Evolutionary conservation across 2,329 filamentous ascomycete species (phyloP).

Genomic region (Epichloe glyceriae): DNA sequence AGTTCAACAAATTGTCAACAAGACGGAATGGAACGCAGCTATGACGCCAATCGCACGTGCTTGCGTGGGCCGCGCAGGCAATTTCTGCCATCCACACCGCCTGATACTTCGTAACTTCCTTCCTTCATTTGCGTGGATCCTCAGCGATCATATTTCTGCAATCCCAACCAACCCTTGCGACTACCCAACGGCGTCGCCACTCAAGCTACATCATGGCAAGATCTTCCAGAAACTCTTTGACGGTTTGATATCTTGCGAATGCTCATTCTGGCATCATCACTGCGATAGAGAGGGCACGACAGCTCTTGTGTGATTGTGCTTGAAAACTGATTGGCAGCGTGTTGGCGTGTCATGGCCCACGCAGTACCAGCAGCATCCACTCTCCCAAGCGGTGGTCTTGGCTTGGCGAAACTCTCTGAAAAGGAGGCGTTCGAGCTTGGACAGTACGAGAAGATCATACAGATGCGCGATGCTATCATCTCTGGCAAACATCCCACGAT

Average conservation of each 20-base stretch:
- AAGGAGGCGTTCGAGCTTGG: constrained; percentile 44
- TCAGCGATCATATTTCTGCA: background rate
- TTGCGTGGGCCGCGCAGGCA: background rate
- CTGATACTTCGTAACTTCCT: constrained; percentile 11
- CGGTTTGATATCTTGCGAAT: background rate
- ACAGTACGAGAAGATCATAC: constrained; percentile 70
- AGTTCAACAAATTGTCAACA: background rate
- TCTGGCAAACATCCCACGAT: constrained; percentile 59
- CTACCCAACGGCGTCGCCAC: background rate
- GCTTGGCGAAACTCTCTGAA: constrained; percentile 18
- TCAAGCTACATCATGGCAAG: background rate
- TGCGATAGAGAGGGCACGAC: background rate
- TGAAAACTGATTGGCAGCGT: background rate
- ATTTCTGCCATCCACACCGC: constrained; percentile 19
- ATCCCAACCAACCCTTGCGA: background rate
- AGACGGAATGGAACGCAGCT: background rate
- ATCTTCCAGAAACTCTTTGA: background rate
- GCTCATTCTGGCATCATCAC: background rate
- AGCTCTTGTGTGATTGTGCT: background rate
- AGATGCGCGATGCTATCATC: constrained; percentile 68
- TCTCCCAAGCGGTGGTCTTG: background rate
- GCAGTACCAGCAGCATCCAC: background rate
- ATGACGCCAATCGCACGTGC: background rate
- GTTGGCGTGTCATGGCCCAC: constrained; percentile 1
- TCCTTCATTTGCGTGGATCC: no score